Base-by-base conservation (phyloP, 164 flowering plant genomes). In the Tinospora cordifolia region DNA sequence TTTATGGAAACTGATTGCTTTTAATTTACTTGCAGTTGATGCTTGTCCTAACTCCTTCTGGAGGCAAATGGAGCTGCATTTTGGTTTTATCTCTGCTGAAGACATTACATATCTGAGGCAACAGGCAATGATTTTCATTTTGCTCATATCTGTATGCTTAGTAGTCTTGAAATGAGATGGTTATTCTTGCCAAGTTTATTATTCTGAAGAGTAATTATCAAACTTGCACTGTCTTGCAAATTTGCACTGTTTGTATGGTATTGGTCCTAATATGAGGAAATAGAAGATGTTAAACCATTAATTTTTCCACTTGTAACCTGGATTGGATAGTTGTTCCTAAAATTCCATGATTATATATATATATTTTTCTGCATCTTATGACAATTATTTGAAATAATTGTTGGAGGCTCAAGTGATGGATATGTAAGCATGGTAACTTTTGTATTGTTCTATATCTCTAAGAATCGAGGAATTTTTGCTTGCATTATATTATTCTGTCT, bases 11-110 rank as follows among this genome's bases (percentile, higher is more conserved):
- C 14, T 65, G 65, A 58, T 51, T 57, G 65, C 51, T 74, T n/a
- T 30, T 41, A 26, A 24, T 26, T 8, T 67, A 19, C 3, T 40
- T 81, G 73, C 90, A 93, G 98, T 76, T 71, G 77, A 82, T 71
- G 83, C 87, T 38, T 81, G 82, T 65, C 73, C 87, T 9, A 80
- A 81, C 81, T 19, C 82, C 59, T 91, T 93, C 74, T 93, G 95
- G 98, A 87, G 74, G 80, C 84, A 83, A 74, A 85, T 86, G 85
- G 98, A 93, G 75, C 87, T 83, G 19, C 68, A 78, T 67, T 90
- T 90, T 75, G 78, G 92, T 74, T 84, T 81, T 72, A 74, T 93
- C 65, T 83, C 92, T 64, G 87, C 84, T 67, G 80, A 60, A 44
- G 87, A 87, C 58, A 79, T 87, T 36, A 65, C 75, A 62, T 83